Percentiles rank a stretch among this genome's conserved stretches.
Evolutionary conservation across 352 stramenopile genomes (phyloP).

Genomic region (Pythium phragmiticola): DNA sequence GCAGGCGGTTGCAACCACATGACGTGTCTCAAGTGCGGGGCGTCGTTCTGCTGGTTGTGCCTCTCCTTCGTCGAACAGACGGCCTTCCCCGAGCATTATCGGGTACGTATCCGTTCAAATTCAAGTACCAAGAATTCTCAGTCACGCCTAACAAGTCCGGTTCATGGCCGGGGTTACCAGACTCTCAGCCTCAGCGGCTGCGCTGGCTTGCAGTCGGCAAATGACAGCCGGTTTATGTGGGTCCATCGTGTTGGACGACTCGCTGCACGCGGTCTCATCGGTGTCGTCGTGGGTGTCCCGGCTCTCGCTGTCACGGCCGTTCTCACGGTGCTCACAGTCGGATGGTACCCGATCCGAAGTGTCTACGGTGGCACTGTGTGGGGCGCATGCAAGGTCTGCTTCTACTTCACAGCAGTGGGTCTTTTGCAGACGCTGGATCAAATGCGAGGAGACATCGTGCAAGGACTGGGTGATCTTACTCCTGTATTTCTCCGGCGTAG

Average conservation of each 20-base stretch:
- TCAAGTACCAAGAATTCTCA: too few relatives aligned
- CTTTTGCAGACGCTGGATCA: neutral
- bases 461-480: neutral
- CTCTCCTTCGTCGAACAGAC: neutral
- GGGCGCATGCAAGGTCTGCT: neutral
- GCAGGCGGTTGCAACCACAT: constrained; percentile 22
- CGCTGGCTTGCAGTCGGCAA: neutral
- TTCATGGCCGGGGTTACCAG: neutral
- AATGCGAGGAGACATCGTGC: neutral
- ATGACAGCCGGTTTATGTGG: neutral
- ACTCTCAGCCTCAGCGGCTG: neutral
- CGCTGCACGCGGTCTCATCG: neutral
- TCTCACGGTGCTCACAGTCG: constrained; percentile 1
- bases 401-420: neutral
- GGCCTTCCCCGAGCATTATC: constrained; percentile 1
- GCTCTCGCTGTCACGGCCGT: neutral
- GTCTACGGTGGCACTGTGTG: neutral
- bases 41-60: constrained; percentile 16
- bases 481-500: neutral
- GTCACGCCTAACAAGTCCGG: too few relatives aligned
- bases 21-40: constrained; percentile 8
- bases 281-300: neutral
- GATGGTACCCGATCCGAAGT: constrained; percentile 4
- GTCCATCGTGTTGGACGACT: neutral
- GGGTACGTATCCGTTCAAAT: neutral